phyloP scores from a whole-genome alignment of 495 filamentous ascomycete genomes.

The Penicillium samsonianum region DNA sequence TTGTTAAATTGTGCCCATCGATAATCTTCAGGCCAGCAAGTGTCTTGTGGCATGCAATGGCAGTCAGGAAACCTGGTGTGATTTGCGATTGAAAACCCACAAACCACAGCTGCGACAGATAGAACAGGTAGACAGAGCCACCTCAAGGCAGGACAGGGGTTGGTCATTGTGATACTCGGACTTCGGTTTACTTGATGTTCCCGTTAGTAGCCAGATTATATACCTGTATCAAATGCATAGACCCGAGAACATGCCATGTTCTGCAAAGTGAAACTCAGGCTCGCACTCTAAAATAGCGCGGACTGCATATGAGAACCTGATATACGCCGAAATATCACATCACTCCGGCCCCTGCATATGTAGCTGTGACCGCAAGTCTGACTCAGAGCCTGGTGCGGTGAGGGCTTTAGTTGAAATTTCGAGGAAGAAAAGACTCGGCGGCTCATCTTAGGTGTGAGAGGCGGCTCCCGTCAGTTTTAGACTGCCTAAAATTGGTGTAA shows the following conservation, averaged over 20 bases:
- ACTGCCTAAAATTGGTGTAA: too few relatives aligned
- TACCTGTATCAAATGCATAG: neutral
- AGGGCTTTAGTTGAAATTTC: too few relatives aligned
- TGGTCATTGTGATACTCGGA: neutral
- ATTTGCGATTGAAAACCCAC: neutral
- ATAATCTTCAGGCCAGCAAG: neutral
- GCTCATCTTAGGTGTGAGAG: constrained; percentile 21
- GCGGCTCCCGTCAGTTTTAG: too few relatives aligned
- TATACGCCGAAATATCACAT: neutral
- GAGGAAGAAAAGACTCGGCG: neutral
- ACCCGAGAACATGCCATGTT: neutral
- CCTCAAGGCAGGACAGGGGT: neutral
- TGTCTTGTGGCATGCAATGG: constrained; percentile 4
- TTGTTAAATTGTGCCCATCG: neutral
- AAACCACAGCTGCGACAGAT: neutral
- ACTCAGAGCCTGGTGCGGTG: neutral
- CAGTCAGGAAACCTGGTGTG: neutral
- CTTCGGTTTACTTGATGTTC: too few relatives aligned
- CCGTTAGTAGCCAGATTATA: neutral
- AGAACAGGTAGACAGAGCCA: neutral
- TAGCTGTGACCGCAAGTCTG: neutral
- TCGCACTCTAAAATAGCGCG: neutral
- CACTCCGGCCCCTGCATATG: too few relatives aligned
- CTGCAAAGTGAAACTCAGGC: neutral
- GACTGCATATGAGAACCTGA: neutral